Evolutionary conservation across 345 rosid species (phyloP).

Genomic region (Gossypium stocksii): DNA sequence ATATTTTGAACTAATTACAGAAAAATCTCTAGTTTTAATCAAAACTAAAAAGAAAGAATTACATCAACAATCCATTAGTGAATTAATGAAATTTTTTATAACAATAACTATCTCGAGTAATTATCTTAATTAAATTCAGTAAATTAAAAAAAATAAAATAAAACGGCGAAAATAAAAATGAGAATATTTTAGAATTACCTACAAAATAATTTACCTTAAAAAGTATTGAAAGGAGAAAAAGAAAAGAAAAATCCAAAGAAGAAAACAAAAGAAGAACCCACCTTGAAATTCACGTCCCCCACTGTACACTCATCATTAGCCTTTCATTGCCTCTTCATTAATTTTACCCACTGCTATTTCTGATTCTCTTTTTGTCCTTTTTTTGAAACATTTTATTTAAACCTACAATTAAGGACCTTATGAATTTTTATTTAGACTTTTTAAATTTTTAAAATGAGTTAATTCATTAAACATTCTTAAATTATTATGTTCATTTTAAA

Average conservation of each 20-base stretch:
- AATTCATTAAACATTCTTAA: no score
- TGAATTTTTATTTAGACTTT: not conserved
- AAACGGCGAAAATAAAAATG: no score
- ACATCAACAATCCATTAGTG: fast-evolving
- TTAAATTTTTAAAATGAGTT: no score
- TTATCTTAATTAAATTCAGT: no score
- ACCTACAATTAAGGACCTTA: no score
- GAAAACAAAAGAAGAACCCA: not conserved
- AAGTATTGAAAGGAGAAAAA: not conserved
- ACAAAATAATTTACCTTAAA: not conserved
- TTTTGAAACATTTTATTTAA: no score
- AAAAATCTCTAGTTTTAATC: fast-evolving
- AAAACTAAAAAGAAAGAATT: no score
- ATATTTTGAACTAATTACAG: fast-evolving
- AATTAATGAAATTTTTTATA: no score
- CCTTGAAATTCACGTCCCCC: conserved; percentile 3
- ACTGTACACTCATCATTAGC: not conserved
- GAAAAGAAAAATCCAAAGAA: not conserved
- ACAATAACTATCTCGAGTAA: no score
- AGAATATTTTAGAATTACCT: no score
- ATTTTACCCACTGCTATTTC: not conserved
- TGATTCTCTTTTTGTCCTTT: not conserved
- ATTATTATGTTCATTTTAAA: no score
- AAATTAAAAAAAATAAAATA: no score
- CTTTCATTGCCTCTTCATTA: not conserved